phyloP scores from a whole-genome alignment of 1,139 yeast species.

The Taphrina flavorubra region DNA sequence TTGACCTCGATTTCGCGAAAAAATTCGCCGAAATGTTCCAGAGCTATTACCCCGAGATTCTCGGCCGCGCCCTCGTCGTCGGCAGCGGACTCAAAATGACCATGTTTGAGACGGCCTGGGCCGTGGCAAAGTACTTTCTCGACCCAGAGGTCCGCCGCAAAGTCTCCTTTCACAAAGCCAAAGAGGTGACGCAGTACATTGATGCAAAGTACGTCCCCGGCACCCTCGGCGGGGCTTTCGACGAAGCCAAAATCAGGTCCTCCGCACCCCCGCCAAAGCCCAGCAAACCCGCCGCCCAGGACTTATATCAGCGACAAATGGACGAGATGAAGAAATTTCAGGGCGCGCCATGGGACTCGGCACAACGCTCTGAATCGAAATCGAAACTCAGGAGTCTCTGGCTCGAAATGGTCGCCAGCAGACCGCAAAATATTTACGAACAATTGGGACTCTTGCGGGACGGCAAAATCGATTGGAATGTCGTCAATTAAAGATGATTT shows the following conservation, averaged over 20 bases:
- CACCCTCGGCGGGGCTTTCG: slow-evolving; percentile 38
- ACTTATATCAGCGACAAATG: slow-evolving; percentile 21
- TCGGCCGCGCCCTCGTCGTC: slow-evolving; percentile 42
- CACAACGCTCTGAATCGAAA: slow-evolving; percentile 26
- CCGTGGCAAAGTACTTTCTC: slow-evolving; percentile 38
- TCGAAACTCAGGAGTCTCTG: slow-evolving; percentile 31
- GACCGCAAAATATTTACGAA: slow-evolving; percentile 42
- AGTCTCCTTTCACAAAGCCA: slow-evolving; percentile 32
- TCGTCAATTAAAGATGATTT: not conserved
- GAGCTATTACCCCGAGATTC: slow-evolving; percentile 41
- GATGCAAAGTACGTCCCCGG: slow-evolving; percentile 37
- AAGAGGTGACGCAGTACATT: slow-evolving; percentile 35
- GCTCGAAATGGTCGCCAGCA: slow-evolving; percentile 29
- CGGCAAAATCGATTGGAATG: slow-evolving; percentile 30
- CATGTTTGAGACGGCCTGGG: slow-evolving; percentile 42
- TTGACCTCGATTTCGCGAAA: slow-evolving; percentile 40
- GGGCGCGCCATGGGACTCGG: slow-evolving; percentile 14
- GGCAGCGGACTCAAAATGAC: slow-evolving; percentile 42
- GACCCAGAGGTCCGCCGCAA: slow-evolving; percentile 41
- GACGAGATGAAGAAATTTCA: slow-evolving; percentile 32
- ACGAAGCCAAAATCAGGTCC: slow-evolving; percentile 35
- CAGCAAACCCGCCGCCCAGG: slow-evolving; percentile 19
- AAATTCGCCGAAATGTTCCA: slow-evolving; percentile 41
- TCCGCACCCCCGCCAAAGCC: slow-evolving; percentile 25
- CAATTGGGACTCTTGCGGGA: slow-evolving; percentile 40